Evolutionary conservation across 345 rosid genomes (phyloP), one percentile per base, ranked within the genome.

Genomic region (Eucalyptus viminalis): DNA sequence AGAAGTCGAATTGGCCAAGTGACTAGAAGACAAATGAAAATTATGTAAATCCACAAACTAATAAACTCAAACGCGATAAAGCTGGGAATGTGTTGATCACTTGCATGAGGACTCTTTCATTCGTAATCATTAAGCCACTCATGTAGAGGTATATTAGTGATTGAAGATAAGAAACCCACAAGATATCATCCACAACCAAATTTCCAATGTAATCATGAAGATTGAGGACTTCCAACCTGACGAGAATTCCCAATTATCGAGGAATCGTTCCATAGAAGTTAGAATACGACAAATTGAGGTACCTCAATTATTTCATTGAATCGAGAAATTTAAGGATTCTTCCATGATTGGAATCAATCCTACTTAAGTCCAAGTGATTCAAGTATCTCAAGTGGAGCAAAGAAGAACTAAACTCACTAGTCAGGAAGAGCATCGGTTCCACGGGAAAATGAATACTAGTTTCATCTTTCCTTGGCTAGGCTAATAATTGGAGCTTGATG

Each of bases 201-300:
- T 60, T 14, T 60, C 15, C 6, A 0, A 0, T 11, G 4, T 11
- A 2, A 25, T 25, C 7, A 11, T 60, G 67, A 67, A 67, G 21
- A 67, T 67, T 3, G 0, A 67, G 40, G 37, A 31, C 40, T 67
- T n/a, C 21, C 40, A 31, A 67, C 11, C 8, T 31, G 0, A 22
- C 2, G 6, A 67, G 40, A n/a, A 2, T 67, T 67, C 6, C 80
- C 76, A 67, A 31, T 15, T 67, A 10, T 31, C 1, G 31, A 15
- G 22, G 40, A 67, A 31, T 10, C 3, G 2, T 67, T 14, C 31
- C 76, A 65, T 6, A 2, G 3, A 27, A 65, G 31, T 6, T n/a
- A 15, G 9, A 5, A 27, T 4, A 7, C 2, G 0, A n/a, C 1
- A 67, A 0, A 67, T 67, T 67, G 40, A 67, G 80, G 10, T n/a